Conservation (phyloP, 2,329 filamentous ascomycete species). For the Ilyonectria mors-panacis region DNA sequence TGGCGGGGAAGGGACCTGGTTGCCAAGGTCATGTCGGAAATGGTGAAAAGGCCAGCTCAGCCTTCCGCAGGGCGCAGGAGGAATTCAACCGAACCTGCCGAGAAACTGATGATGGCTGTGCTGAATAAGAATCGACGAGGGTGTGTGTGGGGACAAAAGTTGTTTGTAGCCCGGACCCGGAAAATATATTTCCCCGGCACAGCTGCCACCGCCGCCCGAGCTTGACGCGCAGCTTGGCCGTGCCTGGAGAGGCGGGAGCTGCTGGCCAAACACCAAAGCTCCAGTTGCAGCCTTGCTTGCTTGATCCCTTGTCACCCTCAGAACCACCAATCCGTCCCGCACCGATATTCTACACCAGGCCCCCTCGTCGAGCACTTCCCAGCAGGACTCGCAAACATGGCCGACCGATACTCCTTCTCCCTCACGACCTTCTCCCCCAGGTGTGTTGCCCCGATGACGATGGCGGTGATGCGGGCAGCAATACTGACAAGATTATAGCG, state of each 20-base stretch:
- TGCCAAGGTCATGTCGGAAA: constrained; percentile 41
- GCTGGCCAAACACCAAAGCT: constrained; percentile 54
- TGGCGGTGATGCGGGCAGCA: constrained; percentile 44
- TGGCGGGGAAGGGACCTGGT: constrained; percentile 40
- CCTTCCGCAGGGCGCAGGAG: constrained; percentile 40
- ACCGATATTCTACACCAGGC: constrained; percentile 30
- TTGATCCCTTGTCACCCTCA: constrained; percentile 41
- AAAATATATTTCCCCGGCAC: constrained; percentile 46
- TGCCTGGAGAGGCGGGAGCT: constrained; percentile 53
- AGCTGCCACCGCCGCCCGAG: constrained; percentile 44
- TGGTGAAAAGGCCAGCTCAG: constrained; percentile 53
- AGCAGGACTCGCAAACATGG: constrained; percentile 73
- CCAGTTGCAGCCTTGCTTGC: constrained; percentile 49
- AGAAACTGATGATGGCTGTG: constrained; percentile 39
- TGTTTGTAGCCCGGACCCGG: constrained; percentile 41
- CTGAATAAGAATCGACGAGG: constrained; percentile 25
- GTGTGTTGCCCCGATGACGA: constrained; percentile 69
- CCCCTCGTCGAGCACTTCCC: constrained; percentile 22
- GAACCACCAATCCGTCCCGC: constrained; percentile 42
- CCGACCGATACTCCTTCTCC: constrained; percentile 99
- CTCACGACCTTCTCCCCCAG: constrained; percentile 99
- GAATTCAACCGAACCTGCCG: constrained; percentile 49
- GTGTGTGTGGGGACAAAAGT: constrained; percentile 30
- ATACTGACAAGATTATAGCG: constrained; percentile 74
- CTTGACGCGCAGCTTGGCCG: constrained; percentile 57